Base-by-base conservation (phyloP, 768 basidiomycete genomes). In the Pisolithus marmoratus region DNA sequence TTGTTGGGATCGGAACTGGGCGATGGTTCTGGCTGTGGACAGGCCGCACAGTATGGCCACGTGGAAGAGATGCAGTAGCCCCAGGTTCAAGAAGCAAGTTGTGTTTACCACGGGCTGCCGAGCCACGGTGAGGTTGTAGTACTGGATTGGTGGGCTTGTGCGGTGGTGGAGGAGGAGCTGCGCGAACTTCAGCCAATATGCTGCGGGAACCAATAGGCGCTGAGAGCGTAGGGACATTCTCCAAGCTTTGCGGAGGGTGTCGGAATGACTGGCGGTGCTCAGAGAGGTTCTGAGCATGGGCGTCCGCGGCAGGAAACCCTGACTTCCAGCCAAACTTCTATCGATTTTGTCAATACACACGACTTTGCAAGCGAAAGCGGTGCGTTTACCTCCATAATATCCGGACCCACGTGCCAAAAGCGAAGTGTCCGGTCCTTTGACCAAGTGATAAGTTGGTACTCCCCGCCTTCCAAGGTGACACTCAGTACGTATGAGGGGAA, bases 391-490 rank as follows among this genome's bases (percentile, higher is more conserved):
- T 85, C 77, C 73, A 89, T 82, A 37, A 77, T 77, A 31, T 87
- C 84, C 1, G 73, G 66, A 49, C 83, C 81, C 2, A 97, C 77
- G 0, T 93, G 95, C 90, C 93, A 95, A 63, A 97, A 89, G 14
- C 92, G 75, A 31, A 99, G 69, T 0, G 90, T 94, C 19, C 91
- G 81, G 63, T 98, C 96, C 64, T 93, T 94, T 2, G 91, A 90
- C 85, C 85, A 87, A 3, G 85, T 86, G 36, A 88, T 82, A 5
- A 83, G 68, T 52, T 83, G 81, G 56, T 82, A 81, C 47, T 77
- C 75, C 2, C 77, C 70, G 36, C 80, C 76, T 38, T 81, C 81
- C 70, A 59, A 51, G 12, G 27, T 20, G 19, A 1, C 23, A n/a
- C 6, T 38, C 51, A 43, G 23, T 19, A 34, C 34, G 15, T 34